Percentiles rank a stretch among this genome's conserved stretches.
These are phyloP conservation scores for Sphaerosporella brunnea DNA, from an alignment of 495 filamentous ascomycete species.

Conservation along the genomic window DNA sequence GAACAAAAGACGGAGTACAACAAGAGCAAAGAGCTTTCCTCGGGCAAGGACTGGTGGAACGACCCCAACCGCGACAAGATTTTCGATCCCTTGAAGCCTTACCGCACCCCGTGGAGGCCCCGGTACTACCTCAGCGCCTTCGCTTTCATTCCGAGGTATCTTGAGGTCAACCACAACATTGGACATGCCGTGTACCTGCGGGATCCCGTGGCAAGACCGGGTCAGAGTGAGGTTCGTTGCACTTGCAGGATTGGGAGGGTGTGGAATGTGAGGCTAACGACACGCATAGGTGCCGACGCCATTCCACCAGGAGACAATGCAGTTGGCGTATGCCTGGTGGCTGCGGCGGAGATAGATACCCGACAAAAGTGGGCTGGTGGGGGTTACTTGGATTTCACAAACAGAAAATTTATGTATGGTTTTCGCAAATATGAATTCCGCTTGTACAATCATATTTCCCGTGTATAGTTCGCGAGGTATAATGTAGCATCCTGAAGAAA, in stretches of 20 bases:
- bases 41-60: slow-evolving; percentile 17
- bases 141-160: slow-evolving; percentile 83
- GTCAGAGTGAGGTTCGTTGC: slow-evolving; percentile 47
- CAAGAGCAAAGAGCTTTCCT: slow-evolving; percentile 18
- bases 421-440: too few relatives aligned
- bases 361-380: too few relatives aligned
- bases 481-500: too few relatives aligned
- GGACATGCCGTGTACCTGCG: slow-evolving; percentile 89
- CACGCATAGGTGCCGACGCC: slow-evolving; percentile 48
- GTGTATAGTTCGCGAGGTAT: too few relatives aligned
- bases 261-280: slow-evolving; percentile 7
- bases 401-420: too few relatives aligned
- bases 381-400: too few relatives aligned
- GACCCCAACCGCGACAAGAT: slow-evolving; percentile 43
- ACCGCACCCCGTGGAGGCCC: slow-evolving; percentile 81
- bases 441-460: too few relatives aligned
- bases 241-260: neutral
- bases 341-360: slow-evolving; percentile 66
- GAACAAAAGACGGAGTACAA: slow-evolving; percentile 27
- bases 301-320: slow-evolving; percentile 43
- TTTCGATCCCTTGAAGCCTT: slow-evolving; percentile 59
- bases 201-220: slow-evolving; percentile 82
- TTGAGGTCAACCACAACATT: slow-evolving; percentile 93
- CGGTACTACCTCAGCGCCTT: slow-evolving; percentile 75
- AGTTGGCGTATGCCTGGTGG: slow-evolving; percentile 87